phyloP scores from a whole-genome alignment of 2,329 filamentous ascomycete genomes.

The Verticillium klebahnii region DNA sequence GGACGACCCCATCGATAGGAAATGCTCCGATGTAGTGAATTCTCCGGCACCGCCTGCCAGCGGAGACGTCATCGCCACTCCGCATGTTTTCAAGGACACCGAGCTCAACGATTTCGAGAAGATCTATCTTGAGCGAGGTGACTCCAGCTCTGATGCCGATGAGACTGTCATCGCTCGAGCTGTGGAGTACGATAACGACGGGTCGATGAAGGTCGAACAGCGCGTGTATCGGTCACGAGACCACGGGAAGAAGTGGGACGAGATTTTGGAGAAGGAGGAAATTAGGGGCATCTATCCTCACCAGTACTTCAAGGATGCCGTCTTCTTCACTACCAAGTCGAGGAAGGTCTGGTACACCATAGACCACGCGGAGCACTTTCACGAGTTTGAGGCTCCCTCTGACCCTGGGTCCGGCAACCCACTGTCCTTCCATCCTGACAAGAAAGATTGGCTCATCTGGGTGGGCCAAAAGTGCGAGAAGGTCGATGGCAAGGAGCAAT shows the following conservation, averaged over 20 bases:
- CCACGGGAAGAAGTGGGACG: constrained; percentile 83
- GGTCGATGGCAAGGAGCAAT: constrained; percentile 45
- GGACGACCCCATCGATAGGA: constrained; percentile 67
- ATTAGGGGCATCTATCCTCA: constrained; percentile 73
- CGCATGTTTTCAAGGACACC: constrained; percentile 59
- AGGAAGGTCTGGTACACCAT: constrained; percentile 72
- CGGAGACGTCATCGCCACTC: constrained; percentile 60
- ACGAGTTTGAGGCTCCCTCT: constrained; percentile 67
- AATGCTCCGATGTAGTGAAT: constrained; percentile 62
- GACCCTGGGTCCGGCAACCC: constrained; percentile 38
- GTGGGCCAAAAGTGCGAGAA: constrained; percentile 67
- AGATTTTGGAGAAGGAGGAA: constrained; percentile 62
- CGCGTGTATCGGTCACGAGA: constrained; percentile 71
- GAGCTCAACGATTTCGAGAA: constrained; percentile 47
- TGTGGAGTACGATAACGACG: constrained; percentile 26
- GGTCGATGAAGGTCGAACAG: constrained; percentile 36
- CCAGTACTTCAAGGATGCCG: constrained; percentile 73
- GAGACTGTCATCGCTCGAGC: constrained; percentile 65
- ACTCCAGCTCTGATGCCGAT: constrained; percentile 57
- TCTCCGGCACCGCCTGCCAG: constrained; percentile 49
- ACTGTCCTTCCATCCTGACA: constrained; percentile 76
- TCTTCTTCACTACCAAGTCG: constrained; percentile 75
- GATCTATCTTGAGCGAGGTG: constrained; percentile 75
- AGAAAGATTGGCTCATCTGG: constrained; percentile 91
- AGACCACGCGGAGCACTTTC: constrained; percentile 70